Evolutionary conservation across 2,329 filamentous ascomycete genomes (phyloP).

Genomic region (Zopfia rhizophila): DNA sequence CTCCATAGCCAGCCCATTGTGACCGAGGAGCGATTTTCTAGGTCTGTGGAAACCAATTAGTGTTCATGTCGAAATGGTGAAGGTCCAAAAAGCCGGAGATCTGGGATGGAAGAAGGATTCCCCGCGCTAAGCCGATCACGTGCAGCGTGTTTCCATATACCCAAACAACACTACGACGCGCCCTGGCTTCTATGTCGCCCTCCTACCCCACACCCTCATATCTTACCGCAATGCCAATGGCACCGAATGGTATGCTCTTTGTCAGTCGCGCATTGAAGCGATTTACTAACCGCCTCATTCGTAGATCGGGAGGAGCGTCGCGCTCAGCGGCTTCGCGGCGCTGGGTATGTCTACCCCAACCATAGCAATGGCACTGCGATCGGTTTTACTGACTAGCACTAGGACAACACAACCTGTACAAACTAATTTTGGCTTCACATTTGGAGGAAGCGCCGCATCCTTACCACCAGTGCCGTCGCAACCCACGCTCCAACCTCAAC

Average conservation of each 20-base stretch:
- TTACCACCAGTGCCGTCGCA: conserved; percentile 31
- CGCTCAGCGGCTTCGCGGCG: conserved; percentile 67
- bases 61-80: conserved; percentile 2
- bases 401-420: conserved; percentile 58
- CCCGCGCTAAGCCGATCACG: too few relatives aligned
- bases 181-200: conserved; percentile 11
- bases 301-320: conserved; percentile 64
- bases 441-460: conserved; percentile 48
- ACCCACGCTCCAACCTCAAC: conserved; percentile 34
- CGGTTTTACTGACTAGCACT: conserved; percentile 32
- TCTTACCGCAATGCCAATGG: conserved; percentile 38
- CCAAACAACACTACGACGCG: neutral
- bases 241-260: conserved; percentile 46
- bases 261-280: neutral
- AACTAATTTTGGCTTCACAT: conserved; percentile 63
- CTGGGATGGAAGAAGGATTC: conserved; percentile 19
- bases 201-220: conserved; percentile 18
- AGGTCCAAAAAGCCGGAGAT: conserved; percentile 4
- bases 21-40: conserved; percentile 1
- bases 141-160: too few relatives aligned
- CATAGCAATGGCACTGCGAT: conserved; percentile 4
- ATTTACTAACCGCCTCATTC: conserved; percentile 1
- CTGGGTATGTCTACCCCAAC: conserved; percentile 57
- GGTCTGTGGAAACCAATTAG: conserved; percentile 1
- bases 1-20: conserved; percentile 74